These are phyloP conservation scores for Tetrahymena thermophila DNA, from an alignment of 73 alveolate species.

Conservation along the genomic window DNA sequence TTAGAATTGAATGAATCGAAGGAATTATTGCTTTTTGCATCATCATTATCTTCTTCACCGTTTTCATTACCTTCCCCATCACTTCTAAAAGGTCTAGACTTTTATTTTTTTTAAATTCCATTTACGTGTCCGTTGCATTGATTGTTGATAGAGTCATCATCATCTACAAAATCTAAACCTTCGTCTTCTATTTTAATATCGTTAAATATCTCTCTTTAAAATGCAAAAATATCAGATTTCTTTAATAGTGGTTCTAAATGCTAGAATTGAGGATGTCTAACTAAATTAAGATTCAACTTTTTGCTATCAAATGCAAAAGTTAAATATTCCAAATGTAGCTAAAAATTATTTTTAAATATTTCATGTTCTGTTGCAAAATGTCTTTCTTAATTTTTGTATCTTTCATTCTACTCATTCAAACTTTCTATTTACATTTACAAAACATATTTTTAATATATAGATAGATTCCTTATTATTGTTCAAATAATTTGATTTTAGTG, in stretches of 20 bases:
- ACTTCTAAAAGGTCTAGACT: background rate
- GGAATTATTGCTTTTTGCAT: background rate
- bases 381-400: background rate
- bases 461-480: too few relatives aligned
- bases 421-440: background rate
- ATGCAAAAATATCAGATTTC: background rate
- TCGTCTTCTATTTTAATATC: background rate
- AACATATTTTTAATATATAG: too few relatives aligned
- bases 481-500: background rate
- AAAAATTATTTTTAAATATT: background rate
- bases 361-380: background rate
- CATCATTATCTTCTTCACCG: background rate
- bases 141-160: background rate
- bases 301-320: background rate
- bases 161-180: background rate
- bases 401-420: background rate
- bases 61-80: background rate
- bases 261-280: background rate
- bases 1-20: background rate
- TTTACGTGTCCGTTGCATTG: background rate
- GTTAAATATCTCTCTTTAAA: background rate
- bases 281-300: background rate
- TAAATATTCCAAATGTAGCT: background rate
- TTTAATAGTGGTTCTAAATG: background rate
- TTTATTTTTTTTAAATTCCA: background rate